Base-by-base conservation (phyloP, 306 rosid genomes). In the Delonix regia region DNA sequence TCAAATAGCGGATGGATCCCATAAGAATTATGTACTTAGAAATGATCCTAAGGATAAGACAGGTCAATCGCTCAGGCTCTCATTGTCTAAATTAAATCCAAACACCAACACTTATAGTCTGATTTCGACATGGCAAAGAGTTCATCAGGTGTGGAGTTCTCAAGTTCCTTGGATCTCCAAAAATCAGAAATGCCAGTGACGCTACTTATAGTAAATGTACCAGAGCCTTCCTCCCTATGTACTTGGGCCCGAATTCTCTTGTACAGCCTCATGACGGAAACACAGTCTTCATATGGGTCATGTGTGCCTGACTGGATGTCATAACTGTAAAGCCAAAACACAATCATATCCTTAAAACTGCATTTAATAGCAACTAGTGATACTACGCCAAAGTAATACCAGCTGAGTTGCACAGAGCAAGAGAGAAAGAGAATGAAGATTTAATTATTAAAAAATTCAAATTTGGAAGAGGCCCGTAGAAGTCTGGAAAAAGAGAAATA, bases 71-170 rank as follows among this genome's bases (percentile, higher is more conserved):
- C 41, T 83, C 63, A 82, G 34, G 85, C 15, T 69, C 34, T 49
- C 52, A 48, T 62, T 59, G n/a, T 73, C 63, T 74, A 78, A 69
- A 68, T 82, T 60, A 81, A 78, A 82, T 93, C 98, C 82, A 87
- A 84, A 83, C 98, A 93, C 98, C 98, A 93, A 67, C 98, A 93
- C 78, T 36, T 85, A 41, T 88, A 91, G 74, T 86, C 89, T 41
- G 94, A 73, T 69, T 25, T 82, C 11, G 97, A 93, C 48, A 87
- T 42, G 75, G 84, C 89, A 78, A 80, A 90, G 11, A 93, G 95
- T 81, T 86, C 87, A 69, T 89, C 87, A 1, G 89, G 86, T 11
- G 93, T 82, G 87, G 81, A 86, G 75, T 87, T 80, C 70, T 83
- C 90, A 22, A 88, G 74, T 52, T 90, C 88, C 76, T 83, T 78